phyloP scores from a whole-genome alignment of 805 yeast genomes.

The Pichia insulana region DNA sequence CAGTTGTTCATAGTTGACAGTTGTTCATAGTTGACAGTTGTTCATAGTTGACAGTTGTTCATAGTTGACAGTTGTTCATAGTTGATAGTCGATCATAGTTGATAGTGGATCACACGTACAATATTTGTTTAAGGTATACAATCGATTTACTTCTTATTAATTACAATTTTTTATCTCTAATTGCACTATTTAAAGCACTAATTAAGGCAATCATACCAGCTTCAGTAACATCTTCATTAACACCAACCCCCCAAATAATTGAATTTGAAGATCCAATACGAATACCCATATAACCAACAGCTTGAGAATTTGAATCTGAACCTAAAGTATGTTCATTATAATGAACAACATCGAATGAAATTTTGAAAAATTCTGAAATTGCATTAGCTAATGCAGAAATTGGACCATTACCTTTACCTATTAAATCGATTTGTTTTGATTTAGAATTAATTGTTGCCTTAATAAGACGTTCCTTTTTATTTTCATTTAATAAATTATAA shows the following conservation, averaged over 20 bases:
- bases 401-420: constrained; percentile 76
- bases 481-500: constrained; percentile 25
- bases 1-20: no score
- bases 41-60: no score
- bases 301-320: constrained; percentile 57
- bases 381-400: constrained; percentile 69
- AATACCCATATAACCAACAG: constrained; percentile 57
- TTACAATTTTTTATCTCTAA: constrained; percentile 12
- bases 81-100: no score
- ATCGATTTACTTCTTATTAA: no score
- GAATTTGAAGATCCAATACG: constrained; percentile 5
- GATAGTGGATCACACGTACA: no score
- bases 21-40: no score
- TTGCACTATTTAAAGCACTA: constrained; percentile 35
- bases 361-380: constrained; percentile 37
- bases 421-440: constrained; percentile 23
- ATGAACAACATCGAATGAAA: constrained; percentile 50
- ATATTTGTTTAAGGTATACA: no score
- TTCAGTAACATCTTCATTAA: constrained; percentile 47
- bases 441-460: constrained; percentile 42
- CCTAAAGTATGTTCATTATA: constrained; percentile 81
- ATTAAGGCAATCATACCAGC: constrained; percentile 44
- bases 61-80: no score
- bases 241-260: constrained; percentile 48
- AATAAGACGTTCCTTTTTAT: constrained; percentile 34